A percentile compares a stretch with the other conserved stretches of the same genome.
Evolutionary conservation across 2,329 filamentous ascomycete genomes (phyloP).

Genomic region (Cladosporium sp.): DNA sequence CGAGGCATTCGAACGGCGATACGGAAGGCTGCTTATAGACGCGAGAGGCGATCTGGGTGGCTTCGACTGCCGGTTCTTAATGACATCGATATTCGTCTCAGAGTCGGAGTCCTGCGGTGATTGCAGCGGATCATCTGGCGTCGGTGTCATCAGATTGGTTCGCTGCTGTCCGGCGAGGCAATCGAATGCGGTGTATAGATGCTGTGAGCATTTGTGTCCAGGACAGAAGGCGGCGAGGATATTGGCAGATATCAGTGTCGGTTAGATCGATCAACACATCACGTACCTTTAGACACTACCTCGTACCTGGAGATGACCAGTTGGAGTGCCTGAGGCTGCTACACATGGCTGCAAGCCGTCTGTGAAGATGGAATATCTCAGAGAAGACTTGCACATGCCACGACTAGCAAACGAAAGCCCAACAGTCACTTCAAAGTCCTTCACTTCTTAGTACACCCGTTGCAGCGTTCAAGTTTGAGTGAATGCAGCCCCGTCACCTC

Average conservation of each 20-base stretch:
- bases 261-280: too few relatives aligned
- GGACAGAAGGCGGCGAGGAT: not conserved
- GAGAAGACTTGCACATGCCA: too few relatives aligned
- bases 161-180: conserved; percentile 2
- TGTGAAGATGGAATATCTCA: too few relatives aligned
- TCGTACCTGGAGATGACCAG: too few relatives aligned
- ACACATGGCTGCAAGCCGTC: too few relatives aligned
- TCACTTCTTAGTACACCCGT: too few relatives aligned
- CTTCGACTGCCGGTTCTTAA: conserved; percentile 42
- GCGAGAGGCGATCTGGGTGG: conserved; percentile 51
- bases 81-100: conserved; percentile 56
- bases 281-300: too few relatives aligned
- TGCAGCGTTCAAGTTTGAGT: not conserved
- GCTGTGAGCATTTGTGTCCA: conserved; percentile 16
- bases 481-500: not conserved
- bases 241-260: too few relatives aligned
- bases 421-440: too few relatives aligned
- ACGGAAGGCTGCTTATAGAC: conserved; percentile 56
- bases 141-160: conserved; percentile 56
- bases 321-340: too few relatives aligned
- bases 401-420: too few relatives aligned
- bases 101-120: conserved; percentile 67
- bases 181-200: conserved; percentile 1
- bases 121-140: conserved; percentile 60
- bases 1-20: conserved; percentile 50